These are phyloP conservation scores for Trypanosoma cruzi DNA, from an alignment of 208 protist species.

Conservation along the genomic window DNA sequence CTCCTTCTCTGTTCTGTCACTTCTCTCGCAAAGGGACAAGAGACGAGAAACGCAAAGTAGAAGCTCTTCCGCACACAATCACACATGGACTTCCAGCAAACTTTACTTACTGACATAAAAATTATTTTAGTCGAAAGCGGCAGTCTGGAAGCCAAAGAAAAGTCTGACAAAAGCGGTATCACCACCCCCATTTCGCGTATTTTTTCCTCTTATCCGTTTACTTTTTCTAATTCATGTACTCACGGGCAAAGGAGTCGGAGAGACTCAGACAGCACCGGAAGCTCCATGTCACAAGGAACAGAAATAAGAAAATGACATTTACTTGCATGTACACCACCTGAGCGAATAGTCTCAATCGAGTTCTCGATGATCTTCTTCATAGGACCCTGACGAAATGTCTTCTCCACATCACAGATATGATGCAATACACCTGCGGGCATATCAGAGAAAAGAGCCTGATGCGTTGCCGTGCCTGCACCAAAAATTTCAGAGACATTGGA, in stretches of 20 bases:
- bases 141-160: too few relatives aligned
- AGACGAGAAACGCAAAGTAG: too few relatives aligned
- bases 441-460: background rate
- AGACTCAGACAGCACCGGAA: background rate
- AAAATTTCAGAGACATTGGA: background rate
- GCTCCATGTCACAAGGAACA: background rate
- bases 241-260: background rate
- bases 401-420: background rate
- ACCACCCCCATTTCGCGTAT: background rate
- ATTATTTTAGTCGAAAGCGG: too few relatives aligned
- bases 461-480: background rate
- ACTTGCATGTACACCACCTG: background rate
- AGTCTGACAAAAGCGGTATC: too few relatives aligned
- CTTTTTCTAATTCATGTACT: background rate
- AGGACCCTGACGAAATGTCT: background rate
- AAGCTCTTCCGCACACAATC: background rate
- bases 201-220: background rate
- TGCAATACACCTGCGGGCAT: background rate
- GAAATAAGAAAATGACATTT: slow-evolving; percentile 1
- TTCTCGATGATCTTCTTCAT: background rate
- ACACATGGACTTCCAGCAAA: background rate
- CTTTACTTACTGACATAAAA: too few relatives aligned
- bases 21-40: too few relatives aligned
- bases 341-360: background rate
- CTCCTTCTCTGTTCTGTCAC: slow-evolving; percentile 3